Evolutionary conservation across 2,329 filamentous ascomycete species (phyloP).

Genomic region (Fusarium sp.): DNA sequence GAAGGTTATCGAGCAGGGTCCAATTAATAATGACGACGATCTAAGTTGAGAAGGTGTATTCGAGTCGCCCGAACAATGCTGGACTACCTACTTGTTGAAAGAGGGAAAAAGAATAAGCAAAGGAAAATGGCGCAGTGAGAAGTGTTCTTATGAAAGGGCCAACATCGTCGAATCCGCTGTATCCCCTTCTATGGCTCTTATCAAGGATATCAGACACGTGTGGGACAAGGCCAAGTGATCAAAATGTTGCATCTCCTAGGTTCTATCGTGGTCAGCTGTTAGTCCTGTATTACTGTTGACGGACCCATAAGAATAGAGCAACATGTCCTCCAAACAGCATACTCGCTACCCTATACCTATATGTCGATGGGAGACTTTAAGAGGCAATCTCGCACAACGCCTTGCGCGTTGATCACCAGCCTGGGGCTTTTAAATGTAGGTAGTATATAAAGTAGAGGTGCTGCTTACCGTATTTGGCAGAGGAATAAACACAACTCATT

Average conservation of each 20-base stretch:
- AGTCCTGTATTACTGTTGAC: neutral
- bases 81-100: neutral
- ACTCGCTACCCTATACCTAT: neutral
- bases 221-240: slow-evolving; percentile 6
- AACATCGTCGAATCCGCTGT: neutral
- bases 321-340: neutral
- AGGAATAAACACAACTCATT: neutral
- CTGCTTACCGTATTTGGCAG: neutral
- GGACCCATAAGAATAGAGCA: neutral
- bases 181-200: neutral
- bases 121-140: slow-evolving; percentile 23
- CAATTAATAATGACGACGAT: neutral
- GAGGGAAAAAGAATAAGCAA: neutral
- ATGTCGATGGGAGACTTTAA: neutral
- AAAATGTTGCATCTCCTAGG: neutral
- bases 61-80: neutral
- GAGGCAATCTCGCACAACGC: neutral
- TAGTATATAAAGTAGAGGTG: too few species aligned
- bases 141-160: neutral
- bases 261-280: slow-evolving; percentile 15
- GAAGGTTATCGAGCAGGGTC: neutral
- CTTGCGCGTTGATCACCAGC: neutral
- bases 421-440: neutral
- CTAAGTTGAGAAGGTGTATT: slow-evolving; percentile 10
- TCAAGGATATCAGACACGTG: neutral